Conservation (phyloP, 2,329 filamentous ascomycete genomes). For the Xylariales sp. region DNA sequence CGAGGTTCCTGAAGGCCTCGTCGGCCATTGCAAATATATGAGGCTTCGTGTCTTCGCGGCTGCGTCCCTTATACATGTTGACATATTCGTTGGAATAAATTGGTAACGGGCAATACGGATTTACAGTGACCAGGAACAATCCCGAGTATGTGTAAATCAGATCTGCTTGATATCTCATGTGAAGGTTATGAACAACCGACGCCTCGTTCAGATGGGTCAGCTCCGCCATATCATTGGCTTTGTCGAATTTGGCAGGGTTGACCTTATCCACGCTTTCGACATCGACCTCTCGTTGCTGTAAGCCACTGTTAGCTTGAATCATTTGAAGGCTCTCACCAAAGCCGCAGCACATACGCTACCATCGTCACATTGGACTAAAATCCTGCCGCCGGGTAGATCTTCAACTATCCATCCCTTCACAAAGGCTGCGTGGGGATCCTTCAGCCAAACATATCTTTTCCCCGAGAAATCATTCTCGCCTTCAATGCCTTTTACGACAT, state of each 20-base stretch:
- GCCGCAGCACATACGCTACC: constrained; percentile 63
- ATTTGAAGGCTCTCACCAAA: constrained; percentile 3
- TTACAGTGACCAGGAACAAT: constrained; percentile 92
- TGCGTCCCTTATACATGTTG: constrained; percentile 94
- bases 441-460: constrained; percentile 96
- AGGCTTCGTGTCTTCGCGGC: constrained; percentile 88
- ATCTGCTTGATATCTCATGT: constrained; percentile 91
- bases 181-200: constrained; percentile 94
- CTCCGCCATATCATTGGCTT: constrained; percentile 98
- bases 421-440: constrained; percentile 81
- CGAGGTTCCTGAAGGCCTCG: constrained; percentile 89
- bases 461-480: constrained; percentile 99
- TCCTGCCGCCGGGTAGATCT: constrained; percentile 62
- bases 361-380: constrained; percentile 91
- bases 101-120: constrained; percentile 89
- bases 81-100: constrained; percentile 97
- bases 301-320: not conserved
- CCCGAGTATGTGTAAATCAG: constrained; percentile 98
- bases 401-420: constrained; percentile 89
- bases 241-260: constrained; percentile 99
- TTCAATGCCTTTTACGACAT: constrained; percentile 70
- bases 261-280: constrained; percentile 93
- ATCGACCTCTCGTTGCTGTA: constrained; percentile 79
- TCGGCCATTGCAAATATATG: constrained; percentile 99
- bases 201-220: constrained; percentile 96